Evolutionary conservation across 2,329 filamentous ascomycete genomes (phyloP).

Genomic region (Fusarium burgessii): DNA sequence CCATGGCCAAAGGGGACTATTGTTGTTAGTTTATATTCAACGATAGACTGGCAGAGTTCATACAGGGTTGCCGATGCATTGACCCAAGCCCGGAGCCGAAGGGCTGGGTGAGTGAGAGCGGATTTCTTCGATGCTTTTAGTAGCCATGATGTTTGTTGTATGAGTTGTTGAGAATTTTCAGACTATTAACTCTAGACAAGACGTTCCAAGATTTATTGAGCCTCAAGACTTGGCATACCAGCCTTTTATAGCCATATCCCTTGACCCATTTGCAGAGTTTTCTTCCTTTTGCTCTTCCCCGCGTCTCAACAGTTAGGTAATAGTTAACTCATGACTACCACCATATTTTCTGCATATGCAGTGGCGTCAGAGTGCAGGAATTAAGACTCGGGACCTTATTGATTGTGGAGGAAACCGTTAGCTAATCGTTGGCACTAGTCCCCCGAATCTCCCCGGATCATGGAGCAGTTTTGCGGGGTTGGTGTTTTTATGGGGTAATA

Average conservation of each 20-base stretch:
- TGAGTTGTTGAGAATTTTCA: neutral
- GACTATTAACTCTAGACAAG: too few relatives aligned
- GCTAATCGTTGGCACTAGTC: conserved; percentile 34
- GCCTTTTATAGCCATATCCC: conserved; percentile 16
- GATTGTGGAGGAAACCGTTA: conserved; percentile 26
- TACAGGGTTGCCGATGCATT: conserved; percentile 29
- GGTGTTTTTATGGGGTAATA: conserved; percentile 36
- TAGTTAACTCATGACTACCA: conserved; percentile 11
- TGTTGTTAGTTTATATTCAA: neutral
- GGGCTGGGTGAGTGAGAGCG: conserved; percentile 8
- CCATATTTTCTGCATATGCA: neutral
- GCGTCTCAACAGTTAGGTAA: conserved; percentile 28
- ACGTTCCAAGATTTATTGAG: neutral
- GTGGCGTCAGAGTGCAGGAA: conserved; percentile 12
- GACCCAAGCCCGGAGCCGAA: neutral
- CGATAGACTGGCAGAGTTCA: neutral
- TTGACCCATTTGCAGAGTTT: neutral
- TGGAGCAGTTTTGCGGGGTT: conserved; percentile 31
- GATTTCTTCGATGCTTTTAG: conserved; percentile 26
- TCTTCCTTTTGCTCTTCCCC: neutral
- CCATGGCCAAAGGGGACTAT: conserved; percentile 45
- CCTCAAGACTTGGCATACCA: conserved; percentile 7
- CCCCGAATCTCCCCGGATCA: conserved; percentile 34
- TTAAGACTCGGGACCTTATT: conserved; percentile 7
- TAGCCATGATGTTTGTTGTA: neutral